Conservation (phyloP, 108 stramenopile species). For the Skeletonema grethae region DNA sequence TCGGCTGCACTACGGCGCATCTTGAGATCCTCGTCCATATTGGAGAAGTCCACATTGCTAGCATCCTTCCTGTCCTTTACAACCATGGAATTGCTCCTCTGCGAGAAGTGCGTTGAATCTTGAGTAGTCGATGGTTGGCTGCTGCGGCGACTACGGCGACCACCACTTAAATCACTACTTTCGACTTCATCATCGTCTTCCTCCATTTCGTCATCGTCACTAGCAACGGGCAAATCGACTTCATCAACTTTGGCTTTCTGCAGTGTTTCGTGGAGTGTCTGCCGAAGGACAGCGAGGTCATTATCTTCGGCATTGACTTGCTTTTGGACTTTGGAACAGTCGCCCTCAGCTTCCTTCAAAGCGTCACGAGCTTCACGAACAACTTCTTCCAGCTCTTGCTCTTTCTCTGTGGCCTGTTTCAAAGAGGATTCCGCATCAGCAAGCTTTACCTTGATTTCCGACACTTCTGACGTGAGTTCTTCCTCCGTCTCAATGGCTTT, state of each 20-base stretch:
- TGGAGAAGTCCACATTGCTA: conserved; percentile 78
- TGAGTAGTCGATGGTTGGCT: conserved; percentile 57
- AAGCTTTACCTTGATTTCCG: conserved; percentile 61
- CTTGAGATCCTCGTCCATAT: conserved; percentile 66
- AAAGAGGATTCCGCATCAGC: conserved; percentile 76
- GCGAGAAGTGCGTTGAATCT: conserved; percentile 79
- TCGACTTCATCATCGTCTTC: conserved; percentile 52
- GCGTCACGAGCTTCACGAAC: conserved; percentile 67
- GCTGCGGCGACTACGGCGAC: conserved; percentile 15
- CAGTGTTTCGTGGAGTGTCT: conserved; percentile 89
- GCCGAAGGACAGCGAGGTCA: conserved; percentile 78
- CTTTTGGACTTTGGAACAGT: conserved; percentile 63
- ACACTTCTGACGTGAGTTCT: conserved; percentile 36
- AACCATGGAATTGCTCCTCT: conserved; percentile 73
- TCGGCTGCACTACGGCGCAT: conserved; percentile 64
- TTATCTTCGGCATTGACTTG: conserved; percentile 67
- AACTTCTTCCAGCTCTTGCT: conserved; percentile 66
- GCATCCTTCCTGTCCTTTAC: conserved; percentile 78
- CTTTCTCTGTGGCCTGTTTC: conserved; percentile 57
- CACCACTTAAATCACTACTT: conserved; percentile 37
- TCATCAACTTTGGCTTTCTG: conserved; percentile 90
- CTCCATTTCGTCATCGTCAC: conserved; percentile 40
- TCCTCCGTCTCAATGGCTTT: conserved; percentile 46
- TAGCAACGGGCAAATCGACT: conserved; percentile 76
- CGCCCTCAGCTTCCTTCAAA: conserved; percentile 67